A percentile compares a stretch with the other conserved stretches of the same genome.
These are phyloP conservation scores for Hyphodiscus hymeniophilus DNA, from an alignment of 495 filamentous ascomycete species.

Conservation along the genomic window DNA sequence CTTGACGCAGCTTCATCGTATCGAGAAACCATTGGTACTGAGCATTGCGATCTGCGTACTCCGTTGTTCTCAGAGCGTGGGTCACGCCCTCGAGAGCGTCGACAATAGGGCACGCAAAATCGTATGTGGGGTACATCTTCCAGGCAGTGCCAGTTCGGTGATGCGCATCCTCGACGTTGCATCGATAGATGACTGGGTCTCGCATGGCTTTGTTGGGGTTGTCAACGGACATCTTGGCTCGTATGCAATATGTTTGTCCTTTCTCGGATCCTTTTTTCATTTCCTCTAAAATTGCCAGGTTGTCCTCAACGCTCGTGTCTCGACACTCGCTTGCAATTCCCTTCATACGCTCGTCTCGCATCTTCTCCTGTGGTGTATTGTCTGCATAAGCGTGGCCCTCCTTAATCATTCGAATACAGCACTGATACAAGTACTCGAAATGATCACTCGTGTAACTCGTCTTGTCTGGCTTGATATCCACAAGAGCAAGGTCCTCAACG, in stretches of 20 bases:
- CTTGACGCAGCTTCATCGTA: constrained; percentile 72
- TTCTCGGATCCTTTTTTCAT: constrained; percentile 66
- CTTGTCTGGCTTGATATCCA: constrained; percentile 70
- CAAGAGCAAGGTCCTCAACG: constrained; percentile 61
- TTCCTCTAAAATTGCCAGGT: constrained; percentile 60
- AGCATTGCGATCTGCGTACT: constrained; percentile 94
- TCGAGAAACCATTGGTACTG: constrained; percentile 97
- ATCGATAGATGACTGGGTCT: constrained; percentile 80
- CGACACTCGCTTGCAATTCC: constrained; percentile 60
- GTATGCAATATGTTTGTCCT: constrained; percentile 63
- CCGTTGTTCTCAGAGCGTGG: constrained; percentile 89
- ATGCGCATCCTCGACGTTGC: constrained; percentile 57
- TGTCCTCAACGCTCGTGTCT: constrained; percentile 58
- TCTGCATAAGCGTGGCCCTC: constrained; percentile 72
- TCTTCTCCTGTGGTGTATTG: constrained; percentile 62
- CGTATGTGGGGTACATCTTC: constrained; percentile 96
- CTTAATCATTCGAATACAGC: constrained; percentile 63
- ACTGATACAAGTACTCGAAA: constrained; percentile 64
- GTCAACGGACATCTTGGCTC: constrained; percentile 73
- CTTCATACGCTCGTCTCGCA: constrained; percentile 60
- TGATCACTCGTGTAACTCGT: constrained; percentile 67
- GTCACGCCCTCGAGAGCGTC: constrained; percentile 90
- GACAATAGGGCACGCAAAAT: constrained; percentile 87
- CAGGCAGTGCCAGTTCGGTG: constrained; percentile 84
- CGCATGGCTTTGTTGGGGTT: constrained; percentile 68